Conservation (phyloP, 31 red algal genomes). For the Odonthalia washingtoniensis region DNA sequence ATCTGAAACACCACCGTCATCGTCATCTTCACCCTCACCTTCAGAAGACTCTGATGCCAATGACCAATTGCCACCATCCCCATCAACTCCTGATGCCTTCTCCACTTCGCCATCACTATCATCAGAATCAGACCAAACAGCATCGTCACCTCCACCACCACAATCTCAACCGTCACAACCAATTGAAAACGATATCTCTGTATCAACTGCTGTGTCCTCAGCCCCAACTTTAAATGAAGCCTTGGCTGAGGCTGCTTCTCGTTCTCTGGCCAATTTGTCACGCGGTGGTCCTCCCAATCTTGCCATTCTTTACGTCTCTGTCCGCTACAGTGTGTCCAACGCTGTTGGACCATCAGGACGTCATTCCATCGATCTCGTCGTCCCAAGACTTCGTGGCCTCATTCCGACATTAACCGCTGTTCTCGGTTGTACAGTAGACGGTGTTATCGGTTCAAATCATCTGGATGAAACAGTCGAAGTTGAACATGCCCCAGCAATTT, state of each 20-base stretch:
- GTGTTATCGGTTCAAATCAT: constrained; percentile 63
- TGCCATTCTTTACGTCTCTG: constrained; percentile 82
- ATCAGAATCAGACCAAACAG: not conserved
- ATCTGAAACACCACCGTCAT: no score
- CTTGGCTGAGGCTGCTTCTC: constrained; percentile 65
- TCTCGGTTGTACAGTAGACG: constrained; percentile 74
- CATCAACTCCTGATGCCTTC: not conserved
- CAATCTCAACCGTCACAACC: not conserved
- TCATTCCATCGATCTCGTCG: constrained; percentile 68
- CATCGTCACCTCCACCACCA: not conserved
- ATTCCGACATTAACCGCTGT: constrained; percentile 64
- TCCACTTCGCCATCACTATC: not conserved
- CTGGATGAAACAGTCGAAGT: constrained; percentile 57
- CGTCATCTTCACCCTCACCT: no score
- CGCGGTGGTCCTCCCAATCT: constrained; percentile 67
- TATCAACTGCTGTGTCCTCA: constrained; percentile 79
- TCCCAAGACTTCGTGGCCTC: constrained; percentile 69
- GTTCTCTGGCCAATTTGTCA: constrained; percentile 73
- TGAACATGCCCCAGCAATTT: constrained; percentile 57
- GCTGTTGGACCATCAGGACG: constrained; percentile 71
- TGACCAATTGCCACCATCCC: not conserved
- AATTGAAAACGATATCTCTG: constrained; percentile 12
- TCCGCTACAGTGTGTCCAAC: constrained; percentile 61
- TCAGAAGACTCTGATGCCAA: not conserved
- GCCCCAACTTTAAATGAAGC: constrained; percentile 62